phyloP scores from a whole-genome alignment of 2,329 filamentous ascomycete genomes.

The Gaeumannomyces sp. region DNA sequence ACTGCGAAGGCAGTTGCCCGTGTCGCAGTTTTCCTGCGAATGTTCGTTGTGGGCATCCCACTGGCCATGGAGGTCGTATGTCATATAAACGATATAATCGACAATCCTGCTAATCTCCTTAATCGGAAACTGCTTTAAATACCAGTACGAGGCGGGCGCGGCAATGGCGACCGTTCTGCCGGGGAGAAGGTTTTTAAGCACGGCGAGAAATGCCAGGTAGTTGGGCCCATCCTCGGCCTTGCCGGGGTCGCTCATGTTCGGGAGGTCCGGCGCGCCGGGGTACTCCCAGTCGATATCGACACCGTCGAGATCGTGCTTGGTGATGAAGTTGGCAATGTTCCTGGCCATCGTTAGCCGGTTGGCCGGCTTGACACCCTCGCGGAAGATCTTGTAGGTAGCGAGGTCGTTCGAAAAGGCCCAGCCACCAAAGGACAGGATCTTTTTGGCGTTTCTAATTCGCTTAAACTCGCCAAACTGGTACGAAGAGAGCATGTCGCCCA shows the following conservation, averaged over 20 bases:
- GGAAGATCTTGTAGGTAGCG: slow-evolving; percentile 30
- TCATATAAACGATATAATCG: slow-evolving; percentile 30
- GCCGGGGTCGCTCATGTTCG: slow-evolving; percentile 13
- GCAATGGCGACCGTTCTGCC: slow-evolving; percentile 22
- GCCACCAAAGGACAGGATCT: slow-evolving; percentile 37
- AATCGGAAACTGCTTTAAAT: slow-evolving; percentile 26
- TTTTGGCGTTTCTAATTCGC: slow-evolving; percentile 22
- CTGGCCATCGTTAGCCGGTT: slow-evolving; percentile 11
- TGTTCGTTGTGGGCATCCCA: slow-evolving; percentile 18
- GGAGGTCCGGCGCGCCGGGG: slow-evolving; percentile 13
- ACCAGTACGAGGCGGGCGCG: slow-evolving; percentile 26
- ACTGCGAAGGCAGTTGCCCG: slow-evolving; percentile 28
- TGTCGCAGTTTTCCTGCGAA: slow-evolving; percentile 17
- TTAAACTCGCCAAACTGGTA: slow-evolving; percentile 27
- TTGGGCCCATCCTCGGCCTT: slow-evolving; percentile 20
- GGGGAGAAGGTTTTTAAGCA: slow-evolving; percentile 17
- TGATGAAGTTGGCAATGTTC: slow-evolving; percentile 10
- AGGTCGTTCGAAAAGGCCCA: slow-evolving; percentile 35
- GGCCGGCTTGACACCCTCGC: slow-evolving; percentile 16
- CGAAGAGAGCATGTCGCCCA: slow-evolving; percentile 14
- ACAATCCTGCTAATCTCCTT: slow-evolving; percentile 20
- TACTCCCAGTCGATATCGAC: slow-evolving; percentile 15
- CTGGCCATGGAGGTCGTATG: slow-evolving; percentile 31
- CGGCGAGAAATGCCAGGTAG: slow-evolving; percentile 25
- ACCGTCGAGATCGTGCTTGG: slow-evolving; percentile 11